These are phyloP conservation scores for Pythium periplocum DNA, from an alignment of 352 stramenopile species.

Conservation along the genomic window DNA sequence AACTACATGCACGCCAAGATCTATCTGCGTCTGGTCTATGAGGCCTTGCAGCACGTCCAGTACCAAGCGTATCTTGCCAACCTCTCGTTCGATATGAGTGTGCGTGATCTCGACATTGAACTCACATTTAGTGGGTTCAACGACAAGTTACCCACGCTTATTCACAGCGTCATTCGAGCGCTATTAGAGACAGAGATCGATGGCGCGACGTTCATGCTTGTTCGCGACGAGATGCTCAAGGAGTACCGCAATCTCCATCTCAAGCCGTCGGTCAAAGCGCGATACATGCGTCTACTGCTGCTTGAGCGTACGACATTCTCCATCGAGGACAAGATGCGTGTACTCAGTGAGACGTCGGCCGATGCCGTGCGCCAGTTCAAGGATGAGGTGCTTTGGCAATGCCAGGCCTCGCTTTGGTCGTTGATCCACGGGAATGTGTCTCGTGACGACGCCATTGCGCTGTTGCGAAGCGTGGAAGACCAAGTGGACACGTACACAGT, in stretches of 20 bases:
- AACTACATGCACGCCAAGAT: constrained; percentile 60
- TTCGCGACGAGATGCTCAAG: constrained; percentile 51
- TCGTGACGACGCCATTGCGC: constrained; percentile 20
- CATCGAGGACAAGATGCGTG: constrained; percentile 48
- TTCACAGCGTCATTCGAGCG: constrained; percentile 35
- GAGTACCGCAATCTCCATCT: constrained; percentile 68
- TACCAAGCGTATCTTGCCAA: constrained; percentile 64
- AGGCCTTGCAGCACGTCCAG: constrained; percentile 55
- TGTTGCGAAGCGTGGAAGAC: constrained; percentile 34
- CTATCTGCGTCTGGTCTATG: constrained; percentile 58
- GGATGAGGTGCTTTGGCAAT: constrained; percentile 18
- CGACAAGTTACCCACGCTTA: constrained; percentile 54
- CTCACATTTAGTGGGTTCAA: constrained; percentile 65
- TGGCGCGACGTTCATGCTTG: constrained; percentile 32
- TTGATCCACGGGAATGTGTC: constrained; percentile 70
- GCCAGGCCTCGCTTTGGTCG: constrained; percentile 21
- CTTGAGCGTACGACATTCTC: constrained; percentile 57
- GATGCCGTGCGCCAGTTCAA: constrained; percentile 18
- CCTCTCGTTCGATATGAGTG: constrained; percentile 42
- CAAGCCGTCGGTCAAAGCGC: constrained; percentile 57
- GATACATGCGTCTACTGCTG: constrained; percentile 64
- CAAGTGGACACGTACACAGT: constrained; percentile 12
- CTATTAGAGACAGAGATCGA: constrained; percentile 32
- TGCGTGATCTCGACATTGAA: constrained; percentile 67
- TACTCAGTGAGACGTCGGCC: constrained; percentile 13